A percentile compares a stretch with the other conserved stretches of the same genome.
Conservation (phyloP, 768 basidiomycete genomes). For the Strobilomyces echinocephalus region DNA sequence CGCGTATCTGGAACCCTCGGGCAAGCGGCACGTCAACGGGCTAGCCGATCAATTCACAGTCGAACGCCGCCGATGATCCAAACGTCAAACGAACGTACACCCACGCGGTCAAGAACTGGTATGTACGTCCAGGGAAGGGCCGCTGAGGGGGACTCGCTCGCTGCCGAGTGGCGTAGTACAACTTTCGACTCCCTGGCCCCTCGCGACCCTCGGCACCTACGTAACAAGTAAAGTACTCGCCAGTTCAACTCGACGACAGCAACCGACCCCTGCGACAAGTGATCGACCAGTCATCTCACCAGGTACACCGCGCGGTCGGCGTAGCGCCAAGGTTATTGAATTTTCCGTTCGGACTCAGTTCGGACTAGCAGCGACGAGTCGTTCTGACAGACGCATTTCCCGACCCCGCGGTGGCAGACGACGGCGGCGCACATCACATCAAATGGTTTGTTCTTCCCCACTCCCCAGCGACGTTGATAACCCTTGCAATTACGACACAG, state of each 20-base stretch:
- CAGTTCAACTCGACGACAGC: neutral
- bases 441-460: neutral
- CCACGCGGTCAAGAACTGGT: neutral
- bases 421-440: neutral
- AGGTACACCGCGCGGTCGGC: neutral
- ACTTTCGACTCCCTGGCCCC: neutral
- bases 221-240: neutral
- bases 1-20: too few species aligned
- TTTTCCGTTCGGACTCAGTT: neutral
- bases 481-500: neutral
- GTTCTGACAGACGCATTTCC: too few species aligned
- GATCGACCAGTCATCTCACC: neutral
- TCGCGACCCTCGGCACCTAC: neutral
- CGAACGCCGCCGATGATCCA: neutral
- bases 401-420: too few species aligned
- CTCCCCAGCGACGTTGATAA: neutral
- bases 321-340: neutral
- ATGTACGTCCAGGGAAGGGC: neutral
- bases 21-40: neutral
- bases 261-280: neutral
- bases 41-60: constrained; percentile 2
- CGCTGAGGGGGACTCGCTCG: too few species aligned
- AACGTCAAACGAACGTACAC: neutral
- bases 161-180: neutral
- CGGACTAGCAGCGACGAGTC: neutral